These are phyloP conservation scores for Styphnolobium japonicum DNA, from an alignment of 306 rosid species.

Conservation along the genomic window DNA sequence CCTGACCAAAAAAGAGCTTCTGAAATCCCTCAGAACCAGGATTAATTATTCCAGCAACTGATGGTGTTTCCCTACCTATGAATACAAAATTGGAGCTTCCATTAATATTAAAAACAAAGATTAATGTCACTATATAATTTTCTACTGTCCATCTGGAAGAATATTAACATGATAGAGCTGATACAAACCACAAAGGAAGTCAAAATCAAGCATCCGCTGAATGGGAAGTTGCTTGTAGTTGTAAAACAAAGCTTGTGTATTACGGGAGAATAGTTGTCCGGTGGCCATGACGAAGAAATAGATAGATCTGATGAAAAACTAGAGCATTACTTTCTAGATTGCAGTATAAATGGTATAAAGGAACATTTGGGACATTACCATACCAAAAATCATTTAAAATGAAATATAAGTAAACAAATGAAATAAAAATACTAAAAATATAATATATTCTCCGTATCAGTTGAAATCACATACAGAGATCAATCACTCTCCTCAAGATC, in stretches of 20 bases:
- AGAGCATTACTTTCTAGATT: slow-evolving; percentile 17
- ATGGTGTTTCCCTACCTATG: slow-evolving; percentile 92
- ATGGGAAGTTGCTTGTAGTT: slow-evolving; percentile 98
- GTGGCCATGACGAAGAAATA: slow-evolving; percentile 68
- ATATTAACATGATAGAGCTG: slow-evolving; percentile 9
- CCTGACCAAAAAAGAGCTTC: slow-evolving; percentile 96
- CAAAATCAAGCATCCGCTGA: slow-evolving; percentile 99
- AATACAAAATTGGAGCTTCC: slow-evolving; percentile 27
- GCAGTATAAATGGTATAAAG: not conserved
- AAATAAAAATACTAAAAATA: not conserved
- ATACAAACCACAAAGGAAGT: slow-evolving; percentile 90
- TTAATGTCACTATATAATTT: not conserved
- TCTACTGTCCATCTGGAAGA: not conserved
- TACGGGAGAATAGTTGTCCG: slow-evolving; percentile 90
- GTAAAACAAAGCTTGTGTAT: slow-evolving; percentile 92
- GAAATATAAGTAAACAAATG: not conserved
- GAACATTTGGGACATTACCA: not conserved
- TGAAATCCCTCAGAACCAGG: slow-evolving; percentile 99
- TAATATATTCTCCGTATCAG: not conserved
- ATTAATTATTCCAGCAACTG: slow-evolving; percentile 96
- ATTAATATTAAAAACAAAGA: slow-evolving; percentile 4
- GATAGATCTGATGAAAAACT: slow-evolving; percentile 42
- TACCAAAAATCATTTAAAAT: not conserved
- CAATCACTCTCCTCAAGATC: not conserved
- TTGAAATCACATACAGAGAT: slow-evolving; percentile 9